Base-by-base conservation (phyloP, 1,284 basidiomycete species). In the Cutaneotrichosporon mucoides region DNA sequence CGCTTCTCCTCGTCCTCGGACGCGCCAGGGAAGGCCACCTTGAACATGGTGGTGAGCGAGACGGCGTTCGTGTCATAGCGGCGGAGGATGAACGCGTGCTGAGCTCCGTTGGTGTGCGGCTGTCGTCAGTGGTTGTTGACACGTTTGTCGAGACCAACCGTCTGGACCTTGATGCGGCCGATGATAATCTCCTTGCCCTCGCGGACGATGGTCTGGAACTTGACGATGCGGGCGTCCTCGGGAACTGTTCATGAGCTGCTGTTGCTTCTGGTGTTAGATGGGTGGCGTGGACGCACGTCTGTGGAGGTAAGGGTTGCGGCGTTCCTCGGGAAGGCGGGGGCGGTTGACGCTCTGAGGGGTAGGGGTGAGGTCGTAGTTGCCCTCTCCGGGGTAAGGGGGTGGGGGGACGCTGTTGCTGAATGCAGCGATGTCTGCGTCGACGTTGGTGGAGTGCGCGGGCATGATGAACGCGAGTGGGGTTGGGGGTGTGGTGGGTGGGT, bases 21-120 rank as follows among this genome's bases (percentile, higher is more conserved):
- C 0, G 93, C 89, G 56, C 82, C 85, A 8, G 96, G 95, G 79
- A 94, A 99, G 0, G 94, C 92, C 34, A 94, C 92, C 67, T 92
- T 90, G 82, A 92, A 98, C 91, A 99, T 96, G 62, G 95, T 96
- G 5, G 93, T 96, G 15, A 95, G 86, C 61, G 90, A 92, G 77
- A 99, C 85, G 33, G 94, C 94, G 65, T 92, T 87, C 6, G 95
- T 98, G 80, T 99, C 95, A 73, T 92, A 96, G 61, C 95, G 87
- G 64, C 92, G 86, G 57, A 97, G 87, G 73, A 97, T 89, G 77
- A 95, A 95, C n/a, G 92, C 90, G 78, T 95, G 91, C 50, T 67
- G 60, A n/a, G 34, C 35, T 34, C 65, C 52, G 16, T 24, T 37
- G 3, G n/a, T 40, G 2, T 40, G 8, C 13, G 47, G 47, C 55